Conservation (phyloP, 805 yeast genomes). For the Pichia exigua region DNA sequence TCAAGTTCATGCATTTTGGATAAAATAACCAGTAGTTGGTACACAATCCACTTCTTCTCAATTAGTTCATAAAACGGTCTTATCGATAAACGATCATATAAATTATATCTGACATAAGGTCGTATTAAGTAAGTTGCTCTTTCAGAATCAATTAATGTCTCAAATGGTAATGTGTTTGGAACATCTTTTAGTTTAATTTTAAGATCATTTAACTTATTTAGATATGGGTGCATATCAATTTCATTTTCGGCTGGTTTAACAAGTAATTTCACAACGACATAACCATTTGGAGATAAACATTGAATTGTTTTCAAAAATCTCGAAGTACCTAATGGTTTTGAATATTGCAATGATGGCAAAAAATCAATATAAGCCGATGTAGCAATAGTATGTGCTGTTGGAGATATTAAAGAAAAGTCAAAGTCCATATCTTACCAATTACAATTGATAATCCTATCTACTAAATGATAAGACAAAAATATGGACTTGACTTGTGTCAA, state of each 20-base stretch:
- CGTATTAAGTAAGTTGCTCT: conserved; percentile 87
- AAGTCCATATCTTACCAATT: conserved; percentile 45
- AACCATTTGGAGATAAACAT: conserved; percentile 67
- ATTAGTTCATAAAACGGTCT: conserved; percentile 78
- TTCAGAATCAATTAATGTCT: conserved; percentile 73
- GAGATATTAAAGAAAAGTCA: conserved; percentile 76
- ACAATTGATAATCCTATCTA: background rate
- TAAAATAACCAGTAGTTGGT: conserved; percentile 64
- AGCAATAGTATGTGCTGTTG: conserved; percentile 88
- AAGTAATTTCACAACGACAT: conserved; percentile 70
- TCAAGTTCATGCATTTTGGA: conserved; percentile 52
- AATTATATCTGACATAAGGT: conserved; percentile 67
- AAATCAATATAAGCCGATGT: conserved; percentile 84
- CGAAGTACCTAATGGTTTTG: conserved; percentile 68
- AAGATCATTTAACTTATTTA: conserved; percentile 27
- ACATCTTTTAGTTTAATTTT: conserved; percentile 36
- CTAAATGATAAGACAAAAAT: too few relatives aligned
- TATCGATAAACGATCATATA: conserved; percentile 81
- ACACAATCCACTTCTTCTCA: conserved; percentile 80
- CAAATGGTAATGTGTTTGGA: conserved; percentile 64
- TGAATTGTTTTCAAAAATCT: conserved; percentile 81
- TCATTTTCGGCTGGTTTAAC: conserved; percentile 52
- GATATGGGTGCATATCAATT: conserved; percentile 29
- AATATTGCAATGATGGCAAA: conserved; percentile 65
- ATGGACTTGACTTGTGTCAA: background rate